Evolutionary conservation across 768 basidiomycete genomes (phyloP), one percentile per base, ranked within the genome.

Genomic region (Naganishia vishniacii): DNA sequence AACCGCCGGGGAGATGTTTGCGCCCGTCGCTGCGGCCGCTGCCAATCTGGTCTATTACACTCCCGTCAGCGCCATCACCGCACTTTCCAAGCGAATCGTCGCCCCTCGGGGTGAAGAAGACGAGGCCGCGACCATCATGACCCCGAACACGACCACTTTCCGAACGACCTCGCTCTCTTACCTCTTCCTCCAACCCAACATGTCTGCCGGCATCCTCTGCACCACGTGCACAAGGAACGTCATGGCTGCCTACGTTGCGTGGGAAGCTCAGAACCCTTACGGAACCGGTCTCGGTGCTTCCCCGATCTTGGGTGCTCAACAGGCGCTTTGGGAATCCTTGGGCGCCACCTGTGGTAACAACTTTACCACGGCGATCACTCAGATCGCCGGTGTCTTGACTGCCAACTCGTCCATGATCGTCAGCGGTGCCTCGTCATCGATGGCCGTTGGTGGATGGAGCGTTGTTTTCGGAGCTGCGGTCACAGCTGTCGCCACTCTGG

Each of bases 171-270:
- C 78, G 69, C 77, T 95, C 61, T 80, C 84, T 37, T 95, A 89
- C 87, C 80, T 97, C 68, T 85, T 88, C 85, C 82, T 88, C 72
- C 74, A 81, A 29, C 80, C 87, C 47, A 66, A 70, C 66, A 71
- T 62, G 28, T 68, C 72, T 45, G 60, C 66, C 67, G 73, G 72
- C 42, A 70, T 67, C n/a, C 40, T 68, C 34, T 70, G 67, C 40
- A 68, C 71, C 20, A 69, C 68, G 12, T 65, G 69, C 47, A 74
- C 67, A 6, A 84, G 87, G 74, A 82, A 82, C 67, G 80, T 92
- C 73, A 73, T 98, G 68, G 83, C 84, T 1, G 69, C 84, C 9
- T 99, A 89, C 82, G 85, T 89, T 77, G 77, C 80, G 62, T 93
- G 83, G 77, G 88, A 92, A 79, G 82, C 84, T 44, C 75, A 76